Evolutionary conservation across 1,139 yeast genomes (phyloP).

Genomic region (Hansenula anomala): DNA sequence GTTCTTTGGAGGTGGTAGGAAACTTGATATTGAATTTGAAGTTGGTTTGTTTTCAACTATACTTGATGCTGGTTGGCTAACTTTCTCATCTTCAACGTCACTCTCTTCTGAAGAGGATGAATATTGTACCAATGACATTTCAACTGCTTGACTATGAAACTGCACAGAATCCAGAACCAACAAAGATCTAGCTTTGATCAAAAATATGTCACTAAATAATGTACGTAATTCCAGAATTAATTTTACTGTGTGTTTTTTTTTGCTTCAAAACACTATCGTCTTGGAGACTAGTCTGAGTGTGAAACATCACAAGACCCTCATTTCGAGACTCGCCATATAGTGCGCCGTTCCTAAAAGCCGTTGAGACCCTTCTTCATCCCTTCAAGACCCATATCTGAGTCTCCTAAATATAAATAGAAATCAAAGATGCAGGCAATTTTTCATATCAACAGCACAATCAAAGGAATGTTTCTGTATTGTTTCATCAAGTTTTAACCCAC

Average conservation of each 20-base stretch:
- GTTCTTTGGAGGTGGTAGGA: slow-evolving; percentile 20
- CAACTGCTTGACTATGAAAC: neutral
- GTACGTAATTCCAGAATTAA: too few species aligned
- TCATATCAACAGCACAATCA: neutral
- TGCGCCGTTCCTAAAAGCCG: neutral
- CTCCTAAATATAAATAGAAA: neutral
- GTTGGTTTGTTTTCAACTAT: neutral
- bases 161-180: too few species aligned
- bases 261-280: too few species aligned
- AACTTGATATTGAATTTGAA: slow-evolving; percentile 16
- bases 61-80: neutral
- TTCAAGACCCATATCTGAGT: neutral
- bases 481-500: neutral
- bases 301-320: too few species aligned
- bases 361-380: neutral
- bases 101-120: slow-evolving; percentile 1
- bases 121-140: slow-evolving; percentile 2
- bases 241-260: too few species aligned
- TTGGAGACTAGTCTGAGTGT: too few species aligned
- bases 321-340: too few species aligned
- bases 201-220: too few species aligned
- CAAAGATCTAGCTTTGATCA: too few species aligned
- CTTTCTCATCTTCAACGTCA: neutral
- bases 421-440: too few species aligned
- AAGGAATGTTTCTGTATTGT: neutral